Evolutionary conservation across 768 basidiomycete genomes (phyloP), one percentile per base, ranked within the genome.

Genomic region (Leccinum uliginosum): DNA sequence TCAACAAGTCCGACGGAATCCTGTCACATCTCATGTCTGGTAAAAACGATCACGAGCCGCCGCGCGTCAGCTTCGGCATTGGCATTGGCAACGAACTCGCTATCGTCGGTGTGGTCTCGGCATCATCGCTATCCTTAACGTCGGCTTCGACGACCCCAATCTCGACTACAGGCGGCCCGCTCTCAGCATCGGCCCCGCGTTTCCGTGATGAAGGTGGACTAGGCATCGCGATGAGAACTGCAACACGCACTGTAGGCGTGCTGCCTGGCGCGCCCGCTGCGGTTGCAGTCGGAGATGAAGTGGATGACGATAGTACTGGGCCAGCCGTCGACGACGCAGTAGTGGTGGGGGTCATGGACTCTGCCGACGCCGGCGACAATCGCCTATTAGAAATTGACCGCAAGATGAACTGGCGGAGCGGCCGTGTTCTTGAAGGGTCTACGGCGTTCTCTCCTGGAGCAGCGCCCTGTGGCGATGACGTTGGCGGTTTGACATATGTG

Each of bases 161-260:
- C 60, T 75, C 74, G 5, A 75, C 48, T 30, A 68, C 61, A 4
- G 75, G 75, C 12, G 67, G 65, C n/a, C 62, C 63, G 11, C 38
- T 59, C 29, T 65, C 68, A 30, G 69, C 71, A 14, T 34, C 15
- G 15, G 19, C 5, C 40, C 52, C 10, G 10, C 53, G 58, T 19
- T 52, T 56, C 45, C 23, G 59, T 15, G 58, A 34, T 10, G 27
- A 12, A 24, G 27, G 40, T 11, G 40, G 40, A 19, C 40, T 32
- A 19, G 78, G 78, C 79, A 80, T 78, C 5, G 79, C 77, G 40
- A 80, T 75, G 30, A 80, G 66, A 17, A 80, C 76, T 0, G 75
- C 73, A 29, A 80, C 70, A 34, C 69, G 70, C 24, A 80, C 66
- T 45, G 64, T 54, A 32, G 71, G 59, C 48, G 65, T 51, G 26